Conservation (phyloP, 2,329 filamentous ascomycete genomes). For the Penicillium sp. region DNA sequence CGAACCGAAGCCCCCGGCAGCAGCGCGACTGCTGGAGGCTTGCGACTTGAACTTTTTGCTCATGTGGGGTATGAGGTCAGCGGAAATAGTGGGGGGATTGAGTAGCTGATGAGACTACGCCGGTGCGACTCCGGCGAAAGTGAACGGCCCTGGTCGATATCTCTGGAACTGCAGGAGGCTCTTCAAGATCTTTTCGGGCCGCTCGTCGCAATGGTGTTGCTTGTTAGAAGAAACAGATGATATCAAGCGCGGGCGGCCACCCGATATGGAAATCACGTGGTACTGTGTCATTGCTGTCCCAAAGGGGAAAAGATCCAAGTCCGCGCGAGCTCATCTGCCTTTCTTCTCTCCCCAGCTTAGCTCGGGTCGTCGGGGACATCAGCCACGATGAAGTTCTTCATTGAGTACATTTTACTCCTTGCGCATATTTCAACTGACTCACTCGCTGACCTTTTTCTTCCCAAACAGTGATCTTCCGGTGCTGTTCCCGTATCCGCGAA, state of each 20-base stretch:
- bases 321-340: slow-evolving; percentile 16
- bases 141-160: background rate
- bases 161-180: background rate
- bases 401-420: slow-evolving; percentile 54
- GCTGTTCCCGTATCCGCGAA: slow-evolving; percentile 71
- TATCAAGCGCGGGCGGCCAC: slow-evolving; percentile 26
- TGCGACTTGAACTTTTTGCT: slow-evolving; percentile 63
- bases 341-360: slow-evolving; percentile 9
- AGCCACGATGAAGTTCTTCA: slow-evolving; percentile 71
- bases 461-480: slow-evolving; percentile 60
- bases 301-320: slow-evolving; percentile 31
- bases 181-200: background rate
- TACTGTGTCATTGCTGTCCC: slow-evolving; percentile 32
- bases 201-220: slow-evolving; percentile 10
- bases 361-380: slow-evolving; percentile 16
- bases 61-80: slow-evolving; percentile 39
- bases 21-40: slow-evolving; percentile 62
- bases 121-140: slow-evolving; percentile 5
- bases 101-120: slow-evolving; percentile 5
- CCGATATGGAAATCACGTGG: slow-evolving; percentile 36
- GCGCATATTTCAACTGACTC: background rate
- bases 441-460: slow-evolving; percentile 10
- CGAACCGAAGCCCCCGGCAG: slow-evolving; percentile 49
- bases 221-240: slow-evolving; percentile 10
- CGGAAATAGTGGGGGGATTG: slow-evolving; percentile 22